These are phyloP conservation scores for Trichosporon sp. DNA, from an alignment of 1,284 basidiomycete species.

Conservation along the genomic window DNA sequence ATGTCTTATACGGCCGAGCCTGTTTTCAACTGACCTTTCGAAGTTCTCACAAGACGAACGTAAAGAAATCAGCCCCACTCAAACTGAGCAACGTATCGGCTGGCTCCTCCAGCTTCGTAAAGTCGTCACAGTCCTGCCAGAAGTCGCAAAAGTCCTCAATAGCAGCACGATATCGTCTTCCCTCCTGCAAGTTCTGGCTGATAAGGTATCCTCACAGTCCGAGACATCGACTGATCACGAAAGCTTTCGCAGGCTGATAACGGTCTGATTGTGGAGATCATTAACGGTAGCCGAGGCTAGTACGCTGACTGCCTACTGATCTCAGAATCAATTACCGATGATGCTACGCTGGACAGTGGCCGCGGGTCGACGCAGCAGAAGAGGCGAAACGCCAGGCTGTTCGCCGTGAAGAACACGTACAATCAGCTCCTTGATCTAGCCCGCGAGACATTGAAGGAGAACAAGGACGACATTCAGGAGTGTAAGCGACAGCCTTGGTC, in stretches of 20 bases:
- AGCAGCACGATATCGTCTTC: not conserved
- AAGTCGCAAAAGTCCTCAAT: conserved; percentile 11
- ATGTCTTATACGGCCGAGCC: conserved; percentile 20
- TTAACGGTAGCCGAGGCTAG: not conserved
- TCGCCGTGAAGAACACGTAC: conserved; percentile 74
- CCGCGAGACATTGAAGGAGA: conserved; percentile 84
- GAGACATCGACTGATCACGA: not conserved
- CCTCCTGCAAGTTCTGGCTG: not conserved
- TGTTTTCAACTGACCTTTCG: not conserved
- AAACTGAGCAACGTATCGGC: conserved; percentile 24
- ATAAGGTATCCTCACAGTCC: not conserved
- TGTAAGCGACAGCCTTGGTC: not conserved
- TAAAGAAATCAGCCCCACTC: conserved; percentile 3
- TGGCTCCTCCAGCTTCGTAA: conserved; percentile 27
- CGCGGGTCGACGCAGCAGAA: conserved; percentile 8
- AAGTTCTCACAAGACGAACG: conserved; percentile 16
- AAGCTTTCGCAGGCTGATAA: not conserved
- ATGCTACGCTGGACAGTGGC: conserved; percentile 13
- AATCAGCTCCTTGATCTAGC: conserved; percentile 85
- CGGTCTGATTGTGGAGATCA: not conserved
- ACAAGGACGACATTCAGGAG: conserved; percentile 65
- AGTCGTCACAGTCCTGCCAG: conserved; percentile 14
- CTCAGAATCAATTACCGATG: conserved; percentile 22
- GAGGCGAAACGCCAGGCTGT: conserved; percentile 62
- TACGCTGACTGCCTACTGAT: not conserved